These are phyloP conservation scores for Diaporthe sp. DNA, from an alignment of 2,329 filamentous ascomycete species.

Conservation along the genomic window DNA sequence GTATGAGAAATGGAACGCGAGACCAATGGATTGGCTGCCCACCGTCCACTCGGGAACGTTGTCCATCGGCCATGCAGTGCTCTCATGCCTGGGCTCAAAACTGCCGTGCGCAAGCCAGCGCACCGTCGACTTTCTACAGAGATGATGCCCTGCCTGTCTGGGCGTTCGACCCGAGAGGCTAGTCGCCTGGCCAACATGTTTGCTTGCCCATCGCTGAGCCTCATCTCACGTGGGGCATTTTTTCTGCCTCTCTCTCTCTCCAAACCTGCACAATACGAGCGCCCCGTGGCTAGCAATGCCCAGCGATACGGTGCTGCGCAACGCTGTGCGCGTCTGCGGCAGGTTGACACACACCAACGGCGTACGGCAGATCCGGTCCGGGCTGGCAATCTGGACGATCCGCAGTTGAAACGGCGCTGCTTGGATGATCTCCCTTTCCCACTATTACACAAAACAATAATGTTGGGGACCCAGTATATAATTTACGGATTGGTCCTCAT, in stretches of 20 bases:
- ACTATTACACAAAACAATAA: slow-evolving; percentile 5
- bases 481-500: not conserved
- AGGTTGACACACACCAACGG: slow-evolving; percentile 3
- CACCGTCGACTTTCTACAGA: not conserved
- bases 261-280: not conserved
- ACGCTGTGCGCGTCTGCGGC: not conserved
- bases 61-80: not conserved
- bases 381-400: slow-evolving; percentile 12
- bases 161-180: not conserved
- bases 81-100: not conserved
- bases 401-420: slow-evolving; percentile 31
- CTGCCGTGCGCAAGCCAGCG: not conserved
- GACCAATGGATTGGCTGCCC: not conserved
- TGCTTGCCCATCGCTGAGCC: not conserved
- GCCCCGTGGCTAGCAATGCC: slow-evolving; percentile 2
- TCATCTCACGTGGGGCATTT: not conserved
- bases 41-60: not conserved
- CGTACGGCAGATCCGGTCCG: slow-evolving; percentile 16
- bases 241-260: not conserved
- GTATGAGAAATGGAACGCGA: not conserved
- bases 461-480: not conserved
- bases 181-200: not conserved
- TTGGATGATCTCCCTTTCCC: slow-evolving; percentile 25
- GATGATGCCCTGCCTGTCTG: not conserved
- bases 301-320: not conserved